A percentile compares a stretch with the other conserved stretches of the same genome.
These are phyloP conservation scores for Geotrichum australiense DNA, from an alignment of 1,139 yeast species.

Conservation along the genomic window DNA sequence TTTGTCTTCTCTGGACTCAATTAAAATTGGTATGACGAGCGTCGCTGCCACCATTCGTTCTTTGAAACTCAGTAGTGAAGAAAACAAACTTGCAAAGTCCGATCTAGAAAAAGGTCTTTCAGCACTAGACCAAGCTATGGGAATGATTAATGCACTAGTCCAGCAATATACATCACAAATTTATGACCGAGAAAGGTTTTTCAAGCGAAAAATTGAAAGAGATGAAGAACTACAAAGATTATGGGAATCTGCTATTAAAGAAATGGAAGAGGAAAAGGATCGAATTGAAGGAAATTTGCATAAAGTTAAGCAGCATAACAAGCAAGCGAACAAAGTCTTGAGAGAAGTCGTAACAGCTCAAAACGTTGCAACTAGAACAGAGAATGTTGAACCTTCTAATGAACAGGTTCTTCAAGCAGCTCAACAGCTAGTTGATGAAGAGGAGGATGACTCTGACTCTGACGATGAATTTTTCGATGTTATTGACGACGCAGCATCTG, in stretches of 20 bases:
- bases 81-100: constrained; percentile 19
- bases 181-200: constrained; percentile 37
- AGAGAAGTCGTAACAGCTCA: constrained; percentile 22
- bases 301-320: constrained; percentile 60
- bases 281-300: constrained; percentile 69
- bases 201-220: constrained; percentile 52
- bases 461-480: not conserved
- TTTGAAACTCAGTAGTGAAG: constrained; percentile 19
- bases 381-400: too few species aligned
- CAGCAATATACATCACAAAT: constrained; percentile 40
- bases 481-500: not conserved
- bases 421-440: not conserved
- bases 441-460: not conserved
- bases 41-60: constrained; percentile 26
- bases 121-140: constrained; percentile 31
- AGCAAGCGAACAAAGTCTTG: constrained; percentile 52
- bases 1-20: constrained; percentile 23
- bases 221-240: constrained; percentile 75
- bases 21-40: constrained; percentile 26
- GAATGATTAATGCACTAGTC: constrained; percentile 36
- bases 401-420: not conserved
- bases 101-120: constrained; percentile 24
- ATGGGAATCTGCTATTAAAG: constrained; percentile 88
- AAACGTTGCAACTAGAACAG: too few species aligned
- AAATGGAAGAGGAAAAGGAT: constrained; percentile 73